Percentiles rank a stretch among this genome's conserved stretches.
Conservation (phyloP, 2,329 filamentous ascomycete species). For the Whalleya microplaca region DNA sequence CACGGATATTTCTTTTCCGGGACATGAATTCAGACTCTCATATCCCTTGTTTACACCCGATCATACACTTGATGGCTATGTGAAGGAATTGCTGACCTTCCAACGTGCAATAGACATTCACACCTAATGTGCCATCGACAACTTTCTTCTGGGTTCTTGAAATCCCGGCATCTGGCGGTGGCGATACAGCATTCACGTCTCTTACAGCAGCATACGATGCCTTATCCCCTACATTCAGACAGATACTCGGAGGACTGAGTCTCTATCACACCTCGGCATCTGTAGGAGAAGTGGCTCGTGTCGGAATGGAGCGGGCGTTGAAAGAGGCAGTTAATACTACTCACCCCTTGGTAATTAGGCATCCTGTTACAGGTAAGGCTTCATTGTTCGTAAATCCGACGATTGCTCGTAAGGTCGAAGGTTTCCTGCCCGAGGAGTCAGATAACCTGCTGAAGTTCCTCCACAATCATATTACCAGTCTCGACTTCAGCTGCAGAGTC, state of each 20-base stretch:
- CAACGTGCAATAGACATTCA: constrained; percentile 9
- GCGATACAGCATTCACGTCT: constrained; percentile 31
- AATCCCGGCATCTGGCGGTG: constrained; percentile 28
- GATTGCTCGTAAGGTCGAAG: constrained; percentile 66
- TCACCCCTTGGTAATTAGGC: constrained; percentile 68
- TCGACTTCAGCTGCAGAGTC: constrained; percentile 66
- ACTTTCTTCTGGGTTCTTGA: constrained; percentile 34
- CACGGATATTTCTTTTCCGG: too few relatives aligned
- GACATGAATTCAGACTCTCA: too few relatives aligned
- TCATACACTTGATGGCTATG: too few relatives aligned
- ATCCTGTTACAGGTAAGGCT: constrained; percentile 70
- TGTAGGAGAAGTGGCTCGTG: constrained; percentile 6
- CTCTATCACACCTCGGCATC: constrained; percentile 55
- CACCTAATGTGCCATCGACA: constrained; percentile 28
- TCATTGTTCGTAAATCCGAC: constrained; percentile 67
- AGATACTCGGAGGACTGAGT: constrained; percentile 67
- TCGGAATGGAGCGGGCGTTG: constrained; percentile 8
- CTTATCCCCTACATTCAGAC: constrained; percentile 65
- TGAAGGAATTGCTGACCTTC: background rate
- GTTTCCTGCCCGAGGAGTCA: constrained; percentile 70
- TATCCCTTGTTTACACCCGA: too few relatives aligned
- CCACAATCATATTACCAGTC: constrained; percentile 48
- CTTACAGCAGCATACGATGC: constrained; percentile 44
- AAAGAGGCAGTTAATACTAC: constrained; percentile 60
- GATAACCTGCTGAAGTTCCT: constrained; percentile 69